phyloP scores from a whole-genome alignment of 2,329 filamentous ascomycete genomes.

The Nectriaceae sp. region DNA sequence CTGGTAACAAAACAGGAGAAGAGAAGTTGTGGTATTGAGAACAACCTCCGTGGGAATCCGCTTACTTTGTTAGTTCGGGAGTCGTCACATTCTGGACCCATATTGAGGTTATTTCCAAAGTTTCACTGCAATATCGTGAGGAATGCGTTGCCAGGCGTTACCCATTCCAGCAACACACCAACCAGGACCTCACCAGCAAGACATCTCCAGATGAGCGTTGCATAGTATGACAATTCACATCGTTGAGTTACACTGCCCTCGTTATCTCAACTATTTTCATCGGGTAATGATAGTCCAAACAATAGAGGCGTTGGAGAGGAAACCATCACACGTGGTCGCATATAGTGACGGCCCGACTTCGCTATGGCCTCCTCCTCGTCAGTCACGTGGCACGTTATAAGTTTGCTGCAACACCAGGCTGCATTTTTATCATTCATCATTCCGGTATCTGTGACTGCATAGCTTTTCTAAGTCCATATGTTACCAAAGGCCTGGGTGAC shows the following conservation, averaged over 20 bases:
- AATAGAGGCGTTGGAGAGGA: background rate
- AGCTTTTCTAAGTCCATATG: constrained; percentile 34
- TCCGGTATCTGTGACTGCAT: constrained; percentile 31
- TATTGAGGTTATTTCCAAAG: constrained; percentile 30
- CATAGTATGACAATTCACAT: no score
- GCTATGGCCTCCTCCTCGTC: no score
- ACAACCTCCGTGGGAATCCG: constrained; percentile 3
- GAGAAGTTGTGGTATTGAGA: background rate
- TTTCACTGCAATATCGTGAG: constrained; percentile 33
- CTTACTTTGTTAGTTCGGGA: constrained; percentile 24
- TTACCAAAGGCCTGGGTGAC: constrained; percentile 33
- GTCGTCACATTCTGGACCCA: constrained; percentile 8
- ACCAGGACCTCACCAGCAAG: constrained; percentile 13
- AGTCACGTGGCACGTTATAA: background rate
- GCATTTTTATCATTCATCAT: constrained; percentile 29
- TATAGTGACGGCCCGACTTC: no score
- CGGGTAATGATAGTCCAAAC: background rate
- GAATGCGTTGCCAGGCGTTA: constrained; percentile 43
- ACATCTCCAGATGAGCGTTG: constrained; percentile 14
- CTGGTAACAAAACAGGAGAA: background rate
- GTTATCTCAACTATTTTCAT: no score
- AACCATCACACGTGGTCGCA: no score
- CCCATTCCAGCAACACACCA: constrained; percentile 36
- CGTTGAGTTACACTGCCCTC: no score
- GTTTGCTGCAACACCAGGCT: constrained; percentile 16